Evolutionary conservation across 192 early-diverging fungal species (phyloP), one percentile per base, ranked within the genome.

Genomic region (Coemansia sp.): DNA sequence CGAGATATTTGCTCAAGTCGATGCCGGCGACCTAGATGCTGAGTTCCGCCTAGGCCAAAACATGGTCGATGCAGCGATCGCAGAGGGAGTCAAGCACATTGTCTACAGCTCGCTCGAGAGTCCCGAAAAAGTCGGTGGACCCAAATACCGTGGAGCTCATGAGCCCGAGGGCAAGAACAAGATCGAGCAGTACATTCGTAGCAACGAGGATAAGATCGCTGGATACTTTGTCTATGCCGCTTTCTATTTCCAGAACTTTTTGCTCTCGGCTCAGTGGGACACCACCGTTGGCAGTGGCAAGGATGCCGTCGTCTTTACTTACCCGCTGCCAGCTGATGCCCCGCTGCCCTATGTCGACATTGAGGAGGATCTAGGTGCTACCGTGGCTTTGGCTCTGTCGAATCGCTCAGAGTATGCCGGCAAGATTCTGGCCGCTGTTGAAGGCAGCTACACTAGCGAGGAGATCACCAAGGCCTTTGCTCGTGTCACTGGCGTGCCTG

Each of bases 1-100:
- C 52, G 52, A 55, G 23, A 55, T 55, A 11, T 28, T 55, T 14
- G 26, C 23, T 10, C 23, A 55, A 30, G n/a, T 55, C 26, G 52
- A 55, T 30, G n/a, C 46, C 2, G 78, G 78, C 28, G 50, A 80
- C 38, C 11, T 28, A 7, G 73, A 75, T 21, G 73, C 66, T 4
- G 78, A 80, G 70, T 80, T 32, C 47, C 52, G 44, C 3, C 73
- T 72, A n/a, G 78, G 78, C 66, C 72, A 72, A 46, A 68, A 68
- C 55, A 63, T 67, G 21, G 68, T 75, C 33, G 78, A 80, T 14
- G 73, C 78, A 3, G 78, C 78, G 0, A 80, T 75, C 32, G 55
- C 53, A 11, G 69, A 62, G 1, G 63, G 69, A 16, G 77, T 80
- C 39, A 47, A 53, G 49, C 14, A 55, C 53, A 39, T 80, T 43